Percentiles rank a stretch among this genome's conserved stretches.
Evolutionary conservation across 805 yeast genomes (phyloP).

Genomic region (Lipomyces japonicus): DNA sequence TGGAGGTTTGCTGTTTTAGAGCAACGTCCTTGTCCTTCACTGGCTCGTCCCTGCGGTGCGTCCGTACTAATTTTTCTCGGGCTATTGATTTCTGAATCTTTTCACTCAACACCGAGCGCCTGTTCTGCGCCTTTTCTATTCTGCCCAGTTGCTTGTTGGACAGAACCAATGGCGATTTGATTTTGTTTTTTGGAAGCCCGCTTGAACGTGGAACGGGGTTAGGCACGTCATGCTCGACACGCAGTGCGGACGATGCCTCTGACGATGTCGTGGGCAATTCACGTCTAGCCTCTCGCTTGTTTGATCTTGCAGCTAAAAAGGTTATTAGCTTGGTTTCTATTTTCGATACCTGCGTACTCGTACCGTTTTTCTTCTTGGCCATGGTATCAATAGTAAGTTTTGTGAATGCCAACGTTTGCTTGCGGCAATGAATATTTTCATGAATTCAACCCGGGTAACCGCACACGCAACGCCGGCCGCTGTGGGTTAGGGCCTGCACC

Average conservation of each 20-base stretch:
- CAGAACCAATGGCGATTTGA: not conserved
- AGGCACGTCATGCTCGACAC: slow-evolving; percentile 1
- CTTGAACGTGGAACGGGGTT: slow-evolving; percentile 3
- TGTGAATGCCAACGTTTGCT: too few relatives aligned
- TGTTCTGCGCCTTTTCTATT: slow-evolving; percentile 10
- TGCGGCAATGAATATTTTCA: too few relatives aligned
- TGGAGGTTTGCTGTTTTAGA: not conserved
- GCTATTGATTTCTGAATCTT: not conserved
- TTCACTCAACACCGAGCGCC: not conserved
- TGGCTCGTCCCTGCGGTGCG: slow-evolving; percentile 16
- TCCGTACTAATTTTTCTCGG: slow-evolving; percentile 15
- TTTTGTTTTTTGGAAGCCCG: not conserved
- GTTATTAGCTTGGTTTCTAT: not conserved
- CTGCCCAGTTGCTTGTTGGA: slow-evolving; percentile 4
- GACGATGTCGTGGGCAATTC: slow-evolving; percentile 15
- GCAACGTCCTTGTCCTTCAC: not conserved
- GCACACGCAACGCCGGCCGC: too few relatives aligned
- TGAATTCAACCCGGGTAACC: too few relatives aligned
- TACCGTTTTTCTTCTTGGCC: slow-evolving; percentile 1
- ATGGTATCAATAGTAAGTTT: too few relatives aligned
- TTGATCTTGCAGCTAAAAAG: slow-evolving; percentile 11
- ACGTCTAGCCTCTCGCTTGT: slow-evolving; percentile 23
- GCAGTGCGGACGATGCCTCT: slow-evolving; percentile 1
- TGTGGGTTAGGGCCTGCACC: too few relatives aligned
- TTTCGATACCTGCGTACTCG: not conserved